A percentile compares a stretch with the other conserved stretches of the same genome.
These are phyloP conservation scores for Babesia bigemina DNA, from an alignment of 169 alveolate species.

Conservation along the genomic window DNA sequence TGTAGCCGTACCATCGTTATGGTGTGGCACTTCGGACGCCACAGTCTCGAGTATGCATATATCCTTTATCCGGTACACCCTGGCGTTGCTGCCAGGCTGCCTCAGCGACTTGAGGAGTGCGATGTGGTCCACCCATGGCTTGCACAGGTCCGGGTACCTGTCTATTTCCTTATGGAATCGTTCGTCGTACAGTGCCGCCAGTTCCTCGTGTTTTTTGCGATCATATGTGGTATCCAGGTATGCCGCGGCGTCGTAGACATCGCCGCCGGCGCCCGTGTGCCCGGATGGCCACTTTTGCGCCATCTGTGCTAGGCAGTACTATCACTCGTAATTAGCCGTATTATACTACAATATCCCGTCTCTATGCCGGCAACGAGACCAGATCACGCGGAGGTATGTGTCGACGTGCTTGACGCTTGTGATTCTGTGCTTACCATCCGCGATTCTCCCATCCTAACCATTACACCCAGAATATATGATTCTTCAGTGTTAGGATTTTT, in stretches of 20 bases:
- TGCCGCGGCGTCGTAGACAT: constrained; percentile 22
- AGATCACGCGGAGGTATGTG: not conserved
- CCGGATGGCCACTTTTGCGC: not conserved
- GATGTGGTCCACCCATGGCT: constrained; percentile 67
- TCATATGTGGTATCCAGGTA: constrained; percentile 33
- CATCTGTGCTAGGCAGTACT: not conserved
- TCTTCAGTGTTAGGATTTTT: no score
- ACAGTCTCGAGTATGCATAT: constrained; percentile 50
- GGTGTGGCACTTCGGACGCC: not conserved
- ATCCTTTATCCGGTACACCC: constrained; percentile 40
- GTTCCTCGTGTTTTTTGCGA: constrained; percentile 43
- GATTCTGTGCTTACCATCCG: not conserved
- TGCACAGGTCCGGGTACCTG: constrained; percentile 51
- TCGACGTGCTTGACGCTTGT: not conserved
- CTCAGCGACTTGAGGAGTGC: constrained; percentile 60
- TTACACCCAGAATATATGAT: no score
- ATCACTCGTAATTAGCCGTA: not conserved
- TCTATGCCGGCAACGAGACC: no score
- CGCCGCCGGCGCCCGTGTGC: constrained; percentile 5
- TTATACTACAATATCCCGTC: not conserved
- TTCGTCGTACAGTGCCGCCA: constrained; percentile 58
- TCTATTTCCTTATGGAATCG: constrained; percentile 66
- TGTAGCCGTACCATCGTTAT: no score
- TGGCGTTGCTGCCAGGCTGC: constrained; percentile 26
- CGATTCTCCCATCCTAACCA: not conserved